Base-by-base conservation (phyloP, 768 basidiomycete genomes). In the Pulveroboletus frians region DNA sequence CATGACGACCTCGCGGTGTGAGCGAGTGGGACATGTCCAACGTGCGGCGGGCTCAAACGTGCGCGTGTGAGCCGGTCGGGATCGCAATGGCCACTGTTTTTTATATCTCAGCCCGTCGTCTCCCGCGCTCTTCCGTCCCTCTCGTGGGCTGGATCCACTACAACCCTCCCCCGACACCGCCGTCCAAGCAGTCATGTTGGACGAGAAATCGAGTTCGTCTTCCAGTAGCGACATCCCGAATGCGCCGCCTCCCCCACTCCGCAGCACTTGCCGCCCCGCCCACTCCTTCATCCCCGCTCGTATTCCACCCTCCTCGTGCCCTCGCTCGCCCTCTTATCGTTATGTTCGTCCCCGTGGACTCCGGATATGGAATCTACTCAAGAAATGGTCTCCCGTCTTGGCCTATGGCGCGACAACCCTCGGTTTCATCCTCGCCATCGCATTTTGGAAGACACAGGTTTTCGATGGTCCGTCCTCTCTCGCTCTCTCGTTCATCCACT, bases 361-460 rank as follows among this genome's bases (percentile, higher is more conserved):
- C 35, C 75, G 81, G 55, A 78, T 79, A 76, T 69, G 71, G 56
- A 79, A 76, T 54, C 68, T 79, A n/a, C 56, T 88, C 54, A 79
- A 77, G 54, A 80, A 87, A 43, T 92, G 87, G 85, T 67, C 84
- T 23, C 91, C 91, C 32, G 69, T 92, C 49, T 76, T 90, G 50
- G 64, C 83, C 44, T 96, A 93, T 71, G 80, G 76, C 15, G 71
- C 84, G 7, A 92, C 89, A 30, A 91, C 77, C 53, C 72, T 92
- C 31, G 82, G 77, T 11, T 91, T 95, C 58, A 61, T 93, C 31
- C 67, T 85, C 40, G 88, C 86, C n/a, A 81, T 93, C 61, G 85
- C 83, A 30, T 81, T 91, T 55, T 94, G 86, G 78, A 84, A 83
- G 67, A 76, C 77, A 18, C 80, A 95, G 62, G 76, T 95, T 36